These are phyloP conservation scores for Phaeosphaeriaceae sp. DNA, from an alignment of 2,329 filamentous ascomycete genomes.

Conservation along the genomic window DNA sequence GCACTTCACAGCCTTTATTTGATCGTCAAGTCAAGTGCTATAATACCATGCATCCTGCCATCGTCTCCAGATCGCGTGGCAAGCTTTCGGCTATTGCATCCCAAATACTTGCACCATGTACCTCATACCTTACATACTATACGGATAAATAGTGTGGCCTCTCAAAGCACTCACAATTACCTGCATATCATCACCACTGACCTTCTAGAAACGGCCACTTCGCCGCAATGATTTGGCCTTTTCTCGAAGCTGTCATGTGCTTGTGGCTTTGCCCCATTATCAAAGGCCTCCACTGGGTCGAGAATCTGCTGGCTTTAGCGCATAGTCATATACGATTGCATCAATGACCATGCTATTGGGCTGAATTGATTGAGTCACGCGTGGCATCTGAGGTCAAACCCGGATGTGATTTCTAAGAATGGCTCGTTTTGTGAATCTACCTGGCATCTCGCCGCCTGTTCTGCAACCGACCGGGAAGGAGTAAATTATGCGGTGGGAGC, in stretches of 20 bases:
- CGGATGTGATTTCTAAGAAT: conserved; percentile 20
- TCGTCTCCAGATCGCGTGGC: conserved; percentile 5
- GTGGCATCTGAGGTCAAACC: conserved; percentile 24
- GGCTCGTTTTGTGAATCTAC: conserved; percentile 31
- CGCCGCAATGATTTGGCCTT: conserved; percentile 19
- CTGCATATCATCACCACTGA: conserved; percentile 15
- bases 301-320: conserved; percentile 11
- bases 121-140: conserved; percentile 33
- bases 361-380: conserved; percentile 31
- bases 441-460: conserved; percentile 34
- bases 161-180: conserved; percentile 21
- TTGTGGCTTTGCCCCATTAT: conserved; percentile 27
- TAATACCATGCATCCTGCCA: background rate
- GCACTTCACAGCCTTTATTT: background rate
- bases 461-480: conserved; percentile 29
- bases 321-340: conserved; percentile 4
- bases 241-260: conserved; percentile 8
- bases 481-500: conserved; percentile 28
- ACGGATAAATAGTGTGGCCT: conserved; percentile 39
- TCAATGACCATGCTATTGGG: conserved; percentile 23
- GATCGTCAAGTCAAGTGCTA: background rate
- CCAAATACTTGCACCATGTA: conserved; percentile 30
- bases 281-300: conserved; percentile 19
- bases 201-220: conserved; percentile 29
- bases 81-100: conserved; percentile 30